Conservation (phyloP, 768 basidiomycete species). For the Termitomyces bulborhizus region DNA sequence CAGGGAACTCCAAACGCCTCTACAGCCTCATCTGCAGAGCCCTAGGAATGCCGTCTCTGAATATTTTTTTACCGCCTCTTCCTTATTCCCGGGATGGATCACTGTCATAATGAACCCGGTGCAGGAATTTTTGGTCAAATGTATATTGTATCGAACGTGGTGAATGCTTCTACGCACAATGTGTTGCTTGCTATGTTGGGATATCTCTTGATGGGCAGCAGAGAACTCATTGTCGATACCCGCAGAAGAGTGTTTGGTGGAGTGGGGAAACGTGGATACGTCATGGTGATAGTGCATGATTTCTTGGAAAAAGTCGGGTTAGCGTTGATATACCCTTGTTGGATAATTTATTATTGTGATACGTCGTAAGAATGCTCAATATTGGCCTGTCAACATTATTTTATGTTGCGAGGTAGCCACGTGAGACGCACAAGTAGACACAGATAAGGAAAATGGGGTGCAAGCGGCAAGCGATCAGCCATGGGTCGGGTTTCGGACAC, state of each 20-base stretch:
- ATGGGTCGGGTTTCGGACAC: too few relatives aligned
- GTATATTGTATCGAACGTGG: background rate
- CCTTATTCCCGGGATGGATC: slow-evolving; percentile 1
- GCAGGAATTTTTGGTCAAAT: background rate
- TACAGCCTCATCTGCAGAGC: slow-evolving; percentile 5
- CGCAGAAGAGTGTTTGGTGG: slow-evolving; percentile 4
- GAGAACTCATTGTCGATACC: slow-evolving; percentile 2
- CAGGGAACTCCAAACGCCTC: slow-evolving; percentile 2
- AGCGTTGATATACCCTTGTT: too few relatives aligned
- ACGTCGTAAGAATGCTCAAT: too few relatives aligned
- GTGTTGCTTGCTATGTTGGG: slow-evolving; percentile 1
- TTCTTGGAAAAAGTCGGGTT: too few relatives aligned
- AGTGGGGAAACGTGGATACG: background rate
- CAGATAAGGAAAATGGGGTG: too few relatives aligned
- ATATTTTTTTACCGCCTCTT: slow-evolving; percentile 9
- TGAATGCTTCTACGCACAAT: background rate
- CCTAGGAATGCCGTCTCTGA: background rate
- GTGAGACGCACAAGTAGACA: too few relatives aligned
- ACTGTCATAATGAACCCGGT: background rate
- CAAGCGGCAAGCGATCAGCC: too few relatives aligned
- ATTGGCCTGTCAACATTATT: too few relatives aligned
- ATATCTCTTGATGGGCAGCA: background rate
- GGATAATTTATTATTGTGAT: too few relatives aligned
- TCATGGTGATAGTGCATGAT: background rate
- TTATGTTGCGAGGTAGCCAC: too few relatives aligned